A percentile compares a stretch with the other conserved stretches of the same genome.
phyloP scores from a whole-genome alignment of 768 basidiomycete species.

The Piloderma croceum region DNA sequence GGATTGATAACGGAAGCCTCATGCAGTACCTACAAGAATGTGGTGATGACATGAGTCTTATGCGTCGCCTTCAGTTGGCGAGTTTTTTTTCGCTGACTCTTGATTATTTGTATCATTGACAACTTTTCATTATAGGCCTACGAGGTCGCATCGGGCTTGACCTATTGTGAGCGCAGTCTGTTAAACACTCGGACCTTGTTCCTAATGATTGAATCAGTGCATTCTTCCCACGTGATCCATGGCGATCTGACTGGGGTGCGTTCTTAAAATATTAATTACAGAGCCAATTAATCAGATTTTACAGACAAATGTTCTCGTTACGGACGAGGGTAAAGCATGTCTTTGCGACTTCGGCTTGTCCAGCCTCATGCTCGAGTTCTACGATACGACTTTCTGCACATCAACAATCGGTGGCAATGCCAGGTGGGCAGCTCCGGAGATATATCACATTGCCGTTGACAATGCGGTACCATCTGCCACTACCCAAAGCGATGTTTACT shows the following conservation, averaged over 20 bases:
- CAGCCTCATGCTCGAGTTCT: no score
- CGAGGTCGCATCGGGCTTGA: constrained; percentile 8
- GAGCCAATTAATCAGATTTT: no score
- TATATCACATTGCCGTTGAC: no score
- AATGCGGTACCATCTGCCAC: no score
- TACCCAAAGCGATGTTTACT: no score
- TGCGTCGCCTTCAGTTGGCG: constrained; percentile 10
- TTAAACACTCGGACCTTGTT: neutral
- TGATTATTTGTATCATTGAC: constrained; percentile 1
- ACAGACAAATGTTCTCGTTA: constrained; percentile 8
- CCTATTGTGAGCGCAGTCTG: constrained; percentile 5
- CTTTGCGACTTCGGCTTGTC: constrained; percentile 1
- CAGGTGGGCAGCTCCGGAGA: no score
- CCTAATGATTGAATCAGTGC: constrained; percentile 5
- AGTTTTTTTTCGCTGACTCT: constrained; percentile 1
- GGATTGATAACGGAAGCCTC: constrained; percentile 27
- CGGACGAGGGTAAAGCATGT: neutral
- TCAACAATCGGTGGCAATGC: no score
- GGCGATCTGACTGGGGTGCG: constrained; percentile 7
- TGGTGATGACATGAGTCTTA: constrained; percentile 1
- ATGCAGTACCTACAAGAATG: constrained; percentile 14
- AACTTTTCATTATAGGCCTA: constrained; percentile 5
- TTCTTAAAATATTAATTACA: no score
- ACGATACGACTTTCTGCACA: no score
- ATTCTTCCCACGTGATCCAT: constrained; percentile 4